Evolutionary conservation across 1,284 basidiomycete species (phyloP).

Genomic region (Ganoderma lingzhi): DNA sequence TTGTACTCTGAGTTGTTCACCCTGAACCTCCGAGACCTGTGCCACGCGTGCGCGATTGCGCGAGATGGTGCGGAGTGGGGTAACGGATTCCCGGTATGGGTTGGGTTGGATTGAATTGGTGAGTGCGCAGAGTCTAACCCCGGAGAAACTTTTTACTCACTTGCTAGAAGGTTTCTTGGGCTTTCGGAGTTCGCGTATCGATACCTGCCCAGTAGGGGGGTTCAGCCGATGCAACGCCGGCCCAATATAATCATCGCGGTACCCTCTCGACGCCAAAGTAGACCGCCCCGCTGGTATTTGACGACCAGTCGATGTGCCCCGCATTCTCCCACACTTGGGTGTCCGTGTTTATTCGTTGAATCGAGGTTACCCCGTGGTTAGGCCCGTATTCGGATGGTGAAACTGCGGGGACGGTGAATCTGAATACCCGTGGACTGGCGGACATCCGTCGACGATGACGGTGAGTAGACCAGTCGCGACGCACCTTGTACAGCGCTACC

Average conservation of each 20-base stretch:
- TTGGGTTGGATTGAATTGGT: not conserved
- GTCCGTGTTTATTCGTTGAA: slow-evolving; percentile 55
- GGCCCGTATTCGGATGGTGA: slow-evolving; percentile 57
- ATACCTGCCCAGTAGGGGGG: slow-evolving; percentile 43
- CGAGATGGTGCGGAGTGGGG: not conserved
- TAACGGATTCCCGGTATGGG: not conserved
- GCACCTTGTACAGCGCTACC: slow-evolving; percentile 58
- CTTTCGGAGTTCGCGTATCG: slow-evolving; percentile 57
- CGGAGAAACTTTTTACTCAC: slow-evolving; percentile 43
- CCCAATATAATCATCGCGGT: not conserved
- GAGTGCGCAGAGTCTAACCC: slow-evolving; percentile 4
- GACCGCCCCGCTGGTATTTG: slow-evolving; percentile 52
- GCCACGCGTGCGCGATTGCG: not conserved
- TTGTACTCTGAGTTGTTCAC: slow-evolving; percentile 60
- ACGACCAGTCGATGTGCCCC: slow-evolving; percentile 60
- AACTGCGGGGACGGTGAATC: slow-evolving; percentile 47
- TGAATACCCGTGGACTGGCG: not conserved
- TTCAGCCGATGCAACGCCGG: slow-evolving; percentile 7
- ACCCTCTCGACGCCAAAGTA: slow-evolving; percentile 62
- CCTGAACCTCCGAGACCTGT: slow-evolving; percentile 64
- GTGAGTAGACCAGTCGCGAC: not conserved
- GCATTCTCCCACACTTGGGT: slow-evolving; percentile 58
- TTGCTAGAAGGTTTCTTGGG: slow-evolving; percentile 58
- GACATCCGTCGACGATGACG: not conserved
- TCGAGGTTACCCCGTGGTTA: slow-evolving; percentile 52